Conservation (phyloP, 2,329 filamentous ascomycete species). For the Ceratocystiopsis sp. region DNA sequence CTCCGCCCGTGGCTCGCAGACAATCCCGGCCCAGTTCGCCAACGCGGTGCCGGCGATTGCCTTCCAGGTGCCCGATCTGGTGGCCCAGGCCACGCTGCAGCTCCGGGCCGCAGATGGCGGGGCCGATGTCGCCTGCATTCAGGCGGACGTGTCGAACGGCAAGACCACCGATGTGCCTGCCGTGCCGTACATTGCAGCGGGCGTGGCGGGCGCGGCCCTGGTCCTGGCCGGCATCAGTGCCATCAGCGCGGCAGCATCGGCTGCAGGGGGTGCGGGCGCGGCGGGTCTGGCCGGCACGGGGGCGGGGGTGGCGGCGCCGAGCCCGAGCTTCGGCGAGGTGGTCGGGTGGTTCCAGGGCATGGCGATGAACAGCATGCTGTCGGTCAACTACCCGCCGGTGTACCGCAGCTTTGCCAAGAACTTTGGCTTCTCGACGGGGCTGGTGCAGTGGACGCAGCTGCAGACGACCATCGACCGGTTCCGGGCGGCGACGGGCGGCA, state of each 20-base stretch:
- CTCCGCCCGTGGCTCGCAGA: slow-evolving; percentile 51
- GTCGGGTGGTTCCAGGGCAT: slow-evolving; percentile 85
- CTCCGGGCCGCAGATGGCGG: slow-evolving; percentile 45
- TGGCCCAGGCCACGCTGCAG: slow-evolving; percentile 65
- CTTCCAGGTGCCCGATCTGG: slow-evolving; percentile 79
- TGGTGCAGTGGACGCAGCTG: slow-evolving; percentile 69
- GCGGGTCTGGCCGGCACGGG: slow-evolving; percentile 26
- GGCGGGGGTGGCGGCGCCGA: slow-evolving; percentile 45
- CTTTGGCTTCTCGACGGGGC: slow-evolving; percentile 77
- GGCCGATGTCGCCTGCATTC: slow-evolving; percentile 60
- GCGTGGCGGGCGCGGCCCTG: slow-evolving; percentile 71
- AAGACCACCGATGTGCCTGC: slow-evolving; percentile 61
- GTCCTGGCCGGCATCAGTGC: slow-evolving; percentile 57
- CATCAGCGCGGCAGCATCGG: slow-evolving; percentile 38
- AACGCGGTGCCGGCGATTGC: slow-evolving; percentile 71
- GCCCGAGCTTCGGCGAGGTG: slow-evolving; percentile 73
- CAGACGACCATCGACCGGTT: slow-evolving; percentile 75
- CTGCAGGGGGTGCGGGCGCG: slow-evolving; percentile 21
- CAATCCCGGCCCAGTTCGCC: slow-evolving; percentile 55
- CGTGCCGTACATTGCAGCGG: slow-evolving; percentile 69
- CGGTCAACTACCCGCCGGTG: slow-evolving; percentile 69
- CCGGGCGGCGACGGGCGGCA: slow-evolving; percentile 64
- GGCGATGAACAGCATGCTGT: slow-evolving; percentile 93
- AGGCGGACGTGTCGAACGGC: slow-evolving; percentile 70
- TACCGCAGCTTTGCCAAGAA: slow-evolving; percentile 86